Percentiles rank a stretch among this genome's conserved stretches.
phyloP scores from a whole-genome alignment of 345 rosid species.

The Noccaea caerulescens region DNA sequence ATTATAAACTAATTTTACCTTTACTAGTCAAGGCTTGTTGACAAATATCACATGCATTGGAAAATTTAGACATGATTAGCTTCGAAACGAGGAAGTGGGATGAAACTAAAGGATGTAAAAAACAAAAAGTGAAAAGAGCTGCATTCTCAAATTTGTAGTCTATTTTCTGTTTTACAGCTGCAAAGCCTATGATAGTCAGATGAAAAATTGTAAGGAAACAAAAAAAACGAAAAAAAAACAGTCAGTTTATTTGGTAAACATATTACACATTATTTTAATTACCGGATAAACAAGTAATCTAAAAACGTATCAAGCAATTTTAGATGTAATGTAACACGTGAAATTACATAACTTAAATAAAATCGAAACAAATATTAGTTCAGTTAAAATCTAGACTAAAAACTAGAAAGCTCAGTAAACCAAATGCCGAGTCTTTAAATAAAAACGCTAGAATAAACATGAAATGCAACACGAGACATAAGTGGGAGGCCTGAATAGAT shows the following conservation, averaged over 20 bases:
- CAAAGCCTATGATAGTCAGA: not conserved
- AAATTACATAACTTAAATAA: too few species aligned
- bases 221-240: too few species aligned
- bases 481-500: slow-evolving; percentile 26
- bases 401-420: not conserved
- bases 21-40: slow-evolving; percentile 39
- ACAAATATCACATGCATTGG: slow-evolving; percentile 41
- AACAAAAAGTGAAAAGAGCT: slow-evolving; percentile 31
- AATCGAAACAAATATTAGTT: not conserved
- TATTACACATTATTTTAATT: too few species aligned
- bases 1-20: slow-evolving; percentile 5
- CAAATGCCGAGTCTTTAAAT: not conserved
- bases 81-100: slow-evolving; percentile 28
- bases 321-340: too few species aligned
- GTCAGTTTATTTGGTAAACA: too few species aligned
- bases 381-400: not conserved
- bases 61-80: slow-evolving; percentile 36
- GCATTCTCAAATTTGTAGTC: slow-evolving; percentile 23
- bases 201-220: too few species aligned
- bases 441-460: slow-evolving; percentile 6
- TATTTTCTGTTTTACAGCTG: slow-evolving; percentile 28
- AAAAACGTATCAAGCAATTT: too few species aligned
- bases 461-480: slow-evolving; percentile 22
- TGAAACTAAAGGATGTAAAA: not conserved
- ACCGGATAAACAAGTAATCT: too few species aligned